Conservation (phyloP, 2,329 filamentous ascomycete genomes). For the Periconia macrospinosa region DNA sequence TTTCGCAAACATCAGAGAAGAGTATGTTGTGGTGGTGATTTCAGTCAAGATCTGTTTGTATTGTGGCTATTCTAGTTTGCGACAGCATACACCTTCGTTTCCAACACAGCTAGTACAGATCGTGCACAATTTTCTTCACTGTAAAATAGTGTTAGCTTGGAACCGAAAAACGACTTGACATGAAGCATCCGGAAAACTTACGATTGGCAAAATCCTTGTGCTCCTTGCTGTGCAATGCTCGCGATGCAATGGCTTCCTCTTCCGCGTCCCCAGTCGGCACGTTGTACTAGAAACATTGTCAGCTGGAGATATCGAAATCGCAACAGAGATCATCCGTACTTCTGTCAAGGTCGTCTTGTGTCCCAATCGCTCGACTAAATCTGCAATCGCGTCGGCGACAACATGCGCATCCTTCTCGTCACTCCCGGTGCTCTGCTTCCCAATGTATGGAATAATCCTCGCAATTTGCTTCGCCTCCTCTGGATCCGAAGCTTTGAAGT, state of each 20-base stretch:
- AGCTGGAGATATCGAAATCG: conserved; percentile 5
- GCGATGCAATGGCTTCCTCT: conserved; percentile 38
- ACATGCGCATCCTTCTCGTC: conserved; percentile 48
- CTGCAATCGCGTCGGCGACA: conserved; percentile 50
- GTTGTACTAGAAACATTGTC: conserved; percentile 29
- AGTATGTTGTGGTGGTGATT: too few species aligned
- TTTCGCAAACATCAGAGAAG: background rate
- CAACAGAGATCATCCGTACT: conserved; percentile 11
- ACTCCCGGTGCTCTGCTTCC: conserved; percentile 45
- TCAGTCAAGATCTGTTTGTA: background rate
- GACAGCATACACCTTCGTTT: background rate
- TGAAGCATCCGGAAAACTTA: conserved; percentile 16
- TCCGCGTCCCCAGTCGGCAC: conserved; percentile 40
- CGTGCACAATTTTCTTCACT: conserved; percentile 39
- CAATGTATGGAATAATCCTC: conserved; percentile 50
- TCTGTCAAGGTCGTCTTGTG: conserved; percentile 40
- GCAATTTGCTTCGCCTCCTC: conserved; percentile 53
- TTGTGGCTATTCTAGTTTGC: background rate
- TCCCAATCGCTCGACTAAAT: conserved; percentile 50
- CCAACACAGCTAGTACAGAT: conserved; percentile 25
- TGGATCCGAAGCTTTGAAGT: conserved; percentile 52
- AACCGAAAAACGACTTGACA: too few species aligned
- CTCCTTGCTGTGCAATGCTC: conserved; percentile 39
- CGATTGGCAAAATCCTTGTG: conserved; percentile 40
- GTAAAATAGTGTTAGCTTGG: conserved; percentile 8